Evolutionary conservation across 371 early-diverging fungal species (phyloP), one percentile per base, ranked within the genome.

Genomic region (Lichtheimia corymbifera): DNA sequence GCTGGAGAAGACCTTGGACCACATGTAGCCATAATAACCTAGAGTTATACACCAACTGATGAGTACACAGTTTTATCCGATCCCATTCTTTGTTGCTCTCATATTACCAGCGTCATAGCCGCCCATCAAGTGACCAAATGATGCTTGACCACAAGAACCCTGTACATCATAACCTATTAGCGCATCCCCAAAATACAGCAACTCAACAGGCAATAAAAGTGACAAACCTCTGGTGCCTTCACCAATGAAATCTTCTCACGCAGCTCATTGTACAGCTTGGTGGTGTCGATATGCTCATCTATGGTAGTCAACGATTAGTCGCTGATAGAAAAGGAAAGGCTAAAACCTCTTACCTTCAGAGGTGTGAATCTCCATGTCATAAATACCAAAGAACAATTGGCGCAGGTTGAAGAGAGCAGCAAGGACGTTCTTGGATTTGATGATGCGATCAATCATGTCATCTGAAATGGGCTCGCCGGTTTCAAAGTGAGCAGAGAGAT

Each of bases 1-100:
- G 27, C 91, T 89, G 1, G 92, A 88, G 66, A 88, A 93, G 52
- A 94, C 93, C 72, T 90, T 85, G 13, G 88, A 84, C 90, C 92
- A 95, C 69, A 92, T 73, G 53, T 79, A 79, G 15, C 84, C 84
- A 57, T 84, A 85, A 56, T 84, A 84, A 15, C 76, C 80, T 67
- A 45, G 15, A 50, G 17, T 0, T 17, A 44, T 5, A 1, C 3
- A 18, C 14, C 7, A 55, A 52, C 9, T 11, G 11, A 35, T 35
- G 35, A 35, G 9, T 3, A 53, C 11, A 15, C 17, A 4, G 1
- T 3, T 22, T 22, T 30, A 11, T 20, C 35, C 35, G 9, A 35
- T 35, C 0, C 11, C 35, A 35, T 9, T 11, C 35, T 35, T 11
- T 35, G 35, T 35, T 35, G 35, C 11, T 58, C 41, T 52, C 18